These are phyloP conservation scores for Coniochaeta sp. DNA, from an alignment of 2,329 filamentous ascomycete genomes.

Conservation along the genomic window DNA sequence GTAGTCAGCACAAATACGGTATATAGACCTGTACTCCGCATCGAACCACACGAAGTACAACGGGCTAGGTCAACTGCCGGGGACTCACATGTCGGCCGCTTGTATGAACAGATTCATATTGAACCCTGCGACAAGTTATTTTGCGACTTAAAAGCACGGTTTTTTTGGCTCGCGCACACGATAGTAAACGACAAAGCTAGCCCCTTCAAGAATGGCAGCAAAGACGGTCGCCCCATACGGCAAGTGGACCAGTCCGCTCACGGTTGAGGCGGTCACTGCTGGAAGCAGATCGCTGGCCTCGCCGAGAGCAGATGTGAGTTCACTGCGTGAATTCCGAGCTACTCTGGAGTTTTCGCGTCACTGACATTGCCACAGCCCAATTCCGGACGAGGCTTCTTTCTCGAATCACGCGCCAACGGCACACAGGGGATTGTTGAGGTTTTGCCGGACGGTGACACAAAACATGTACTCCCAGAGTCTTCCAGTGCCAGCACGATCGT, in stretches of 20 bases:
- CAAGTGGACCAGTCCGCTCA: slow-evolving; percentile 31
- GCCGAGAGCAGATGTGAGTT: slow-evolving; percentile 27
- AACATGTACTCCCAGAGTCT: slow-evolving; percentile 32
- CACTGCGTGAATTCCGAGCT: not conserved
- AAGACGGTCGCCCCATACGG: slow-evolving; percentile 25
- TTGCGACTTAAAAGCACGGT: too few relatives aligned
- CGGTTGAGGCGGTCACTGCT: slow-evolving; percentile 25
- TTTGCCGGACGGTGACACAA: slow-evolving; percentile 16
- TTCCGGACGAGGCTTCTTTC: slow-evolving; percentile 27
- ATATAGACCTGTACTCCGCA: not conserved
- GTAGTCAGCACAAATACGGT: not conserved
- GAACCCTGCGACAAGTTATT: too few relatives aligned
- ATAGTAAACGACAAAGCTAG: not conserved
- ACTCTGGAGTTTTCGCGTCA: not conserved
- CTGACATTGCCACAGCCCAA: slow-evolving; percentile 11
- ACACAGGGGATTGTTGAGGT: slow-evolving; percentile 36
- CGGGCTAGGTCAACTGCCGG: too few relatives aligned
- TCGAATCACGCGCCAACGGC: slow-evolving; percentile 30
- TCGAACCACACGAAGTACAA: not conserved
- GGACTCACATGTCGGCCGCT: not conserved
- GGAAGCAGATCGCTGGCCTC: slow-evolving; percentile 23
- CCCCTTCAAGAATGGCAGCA: slow-evolving; percentile 12
- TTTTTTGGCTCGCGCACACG: not conserved
- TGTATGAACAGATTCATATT: too few relatives aligned
- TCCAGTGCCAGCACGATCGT: slow-evolving; percentile 36